Base-by-base conservation (phyloP, 2,329 filamentous ascomycete genomes). In the Aspergillus quadrilineatus region DNA sequence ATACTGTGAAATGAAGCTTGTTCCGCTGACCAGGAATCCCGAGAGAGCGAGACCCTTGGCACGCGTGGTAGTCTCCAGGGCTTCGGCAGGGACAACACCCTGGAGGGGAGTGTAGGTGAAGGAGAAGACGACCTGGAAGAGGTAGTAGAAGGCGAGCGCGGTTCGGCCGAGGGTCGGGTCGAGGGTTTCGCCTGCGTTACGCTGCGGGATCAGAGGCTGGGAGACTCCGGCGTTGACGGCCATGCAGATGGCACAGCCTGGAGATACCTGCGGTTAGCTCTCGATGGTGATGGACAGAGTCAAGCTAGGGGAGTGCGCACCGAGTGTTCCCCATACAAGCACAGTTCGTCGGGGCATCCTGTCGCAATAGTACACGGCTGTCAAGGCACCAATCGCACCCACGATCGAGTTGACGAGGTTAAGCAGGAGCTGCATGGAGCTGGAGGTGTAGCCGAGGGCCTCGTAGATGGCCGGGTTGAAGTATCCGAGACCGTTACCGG, bases 31-130 rank as follows among this genome's bases (percentile, higher is more conserved):
- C 50, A 80, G 72, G 57, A 80, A 70, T n/a, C 72, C 74, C 1
- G 74, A 78, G 3, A 73, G 66, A 4, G 78, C 78, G 14, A 80
- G 67, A 59, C 79, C 78, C 68, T 80, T 80, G 56, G 78, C 76
- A 51, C 78, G 75, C 37, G 72, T 78, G 4, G 78, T 79, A 1
- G 77, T 80, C 62, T 79, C 78, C 32, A 81, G 70, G 3, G 77
- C 76, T 58, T 81, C 79, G 29, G 76, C 74, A 1, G 78, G 77
- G 41, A 80, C 74, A 43, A 79, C 75, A 55, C 74, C 77, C 59
- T 81, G 79, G 10, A 81, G 73, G 1, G 79, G 79, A 1, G 78
- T 80, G 63, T 80, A 80, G 41, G 77, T 78, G 60, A 80, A 80
- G 3, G 78, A 79, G 67, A 79, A 80, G 56, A 79, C 68, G 29